Evolutionary conservation across 1,284 basidiomycete genomes (phyloP), one percentile per base, ranked within the genome.

Genomic region (Meira miltonrushii): DNA sequence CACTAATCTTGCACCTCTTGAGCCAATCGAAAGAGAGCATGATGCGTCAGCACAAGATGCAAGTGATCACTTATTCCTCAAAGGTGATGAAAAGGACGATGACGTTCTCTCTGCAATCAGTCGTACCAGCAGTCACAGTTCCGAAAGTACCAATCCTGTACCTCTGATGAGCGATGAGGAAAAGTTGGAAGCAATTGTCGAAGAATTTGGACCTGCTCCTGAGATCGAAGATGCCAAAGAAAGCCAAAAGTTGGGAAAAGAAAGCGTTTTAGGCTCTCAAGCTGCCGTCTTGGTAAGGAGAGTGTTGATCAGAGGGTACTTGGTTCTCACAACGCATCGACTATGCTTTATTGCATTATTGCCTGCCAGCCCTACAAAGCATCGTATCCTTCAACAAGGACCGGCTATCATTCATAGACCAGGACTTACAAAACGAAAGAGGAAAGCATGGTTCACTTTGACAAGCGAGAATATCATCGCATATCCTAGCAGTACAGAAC

Each of bases 281-380:
- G 50, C 57, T 61, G 66, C 59, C 19, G 60, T 73, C 3, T 60
- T 75, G 8, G 57, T 68, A 57, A 63, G 70, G 46, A 68, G 66
- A 5, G 70, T 75, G 1, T 50, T 71, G 15, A 68, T 75, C 60
- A 66, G 67, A 25, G 73, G 73, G n/a, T 59, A 53, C 38, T 57
- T 72, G 17, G 56, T 67, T 44, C 61, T 75, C 39, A 74, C 74
- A 39, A 65, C 55, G 39, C 70, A 68, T 46, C 65, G 72, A 13
- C 38, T 75, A 43, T 68, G 65, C 59, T 75, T 72, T 53, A 51
- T 75, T 21, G 74, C 74, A 12, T 65, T 64, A 47, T 58, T 75
- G 6, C 66, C 68, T 21, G 46, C 52, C 15, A 25, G 25, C 10
- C 41, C 15, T 15, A 21, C 19, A 21, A 15, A n/a, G 5, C 46